A percentile compares a stretch with the other conserved stretches of the same genome.
phyloP scores from a whole-genome alignment of 352 stramenopile genomes.

The Phytopythium sindhum region DNA sequence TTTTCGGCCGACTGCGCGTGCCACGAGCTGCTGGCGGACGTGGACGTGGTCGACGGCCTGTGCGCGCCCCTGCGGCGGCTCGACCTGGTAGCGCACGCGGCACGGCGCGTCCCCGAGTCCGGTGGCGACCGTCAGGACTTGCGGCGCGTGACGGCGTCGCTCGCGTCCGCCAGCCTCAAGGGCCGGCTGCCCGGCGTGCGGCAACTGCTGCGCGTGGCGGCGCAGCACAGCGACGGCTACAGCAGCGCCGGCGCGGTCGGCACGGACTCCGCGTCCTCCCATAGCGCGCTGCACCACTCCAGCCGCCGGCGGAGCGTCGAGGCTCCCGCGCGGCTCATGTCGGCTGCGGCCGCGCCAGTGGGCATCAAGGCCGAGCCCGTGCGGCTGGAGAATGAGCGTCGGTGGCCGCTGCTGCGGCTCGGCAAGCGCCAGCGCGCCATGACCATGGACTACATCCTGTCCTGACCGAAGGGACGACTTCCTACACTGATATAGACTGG shows the following conservation, averaged over 20 bases:
- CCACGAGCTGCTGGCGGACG: background rate
- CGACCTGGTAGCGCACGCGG: background rate
- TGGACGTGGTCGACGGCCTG: background rate
- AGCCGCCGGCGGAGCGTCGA: background rate
- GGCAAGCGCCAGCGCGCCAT: conserved; percentile 15
- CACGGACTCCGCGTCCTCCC: background rate
- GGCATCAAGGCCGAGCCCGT: background rate
- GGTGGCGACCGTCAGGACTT: background rate
- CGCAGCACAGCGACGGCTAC: conserved; percentile 1
- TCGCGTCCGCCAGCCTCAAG: background rate
- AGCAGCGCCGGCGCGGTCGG: conserved; percentile 1
- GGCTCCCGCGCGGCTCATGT: background rate
- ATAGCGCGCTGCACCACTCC: background rate
- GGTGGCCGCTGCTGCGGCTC: background rate
- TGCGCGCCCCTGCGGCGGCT: background rate
- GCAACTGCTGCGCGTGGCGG: conserved; percentile 3
- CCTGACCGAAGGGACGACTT: conserved; percentile 3
- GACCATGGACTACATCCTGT: conserved; percentile 29
- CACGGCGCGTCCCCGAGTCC: background rate
- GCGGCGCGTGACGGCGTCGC: background rate
- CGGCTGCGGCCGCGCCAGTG: background rate
- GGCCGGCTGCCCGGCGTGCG: background rate
- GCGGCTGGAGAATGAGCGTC: background rate
- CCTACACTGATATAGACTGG: too few relatives aligned
- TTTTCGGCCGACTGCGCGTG: conserved; percentile 4